Evolutionary conservation across 495 filamentous ascomycete species (phyloP).

Genomic region (Aspergillus ellipticus): DNA sequence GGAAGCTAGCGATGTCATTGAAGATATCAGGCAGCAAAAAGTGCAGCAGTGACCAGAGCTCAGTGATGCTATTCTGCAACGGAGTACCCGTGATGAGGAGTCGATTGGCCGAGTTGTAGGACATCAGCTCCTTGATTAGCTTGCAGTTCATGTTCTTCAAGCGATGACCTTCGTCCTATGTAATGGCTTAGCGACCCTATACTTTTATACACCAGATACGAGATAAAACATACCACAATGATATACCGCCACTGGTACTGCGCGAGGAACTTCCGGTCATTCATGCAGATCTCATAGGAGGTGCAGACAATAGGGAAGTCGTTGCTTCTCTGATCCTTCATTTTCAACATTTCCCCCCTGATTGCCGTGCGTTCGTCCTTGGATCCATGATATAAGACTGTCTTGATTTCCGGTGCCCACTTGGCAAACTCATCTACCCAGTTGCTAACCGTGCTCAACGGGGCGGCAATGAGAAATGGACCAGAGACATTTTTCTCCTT

Average conservation of each 20-base stretch:
- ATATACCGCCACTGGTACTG: slow-evolving; percentile 94
- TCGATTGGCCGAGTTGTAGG: slow-evolving; percentile 83
- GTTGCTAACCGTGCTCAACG: slow-evolving; percentile 87
- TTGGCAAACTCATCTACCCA: slow-evolving; percentile 94
- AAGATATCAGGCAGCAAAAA: slow-evolving; percentile 93
- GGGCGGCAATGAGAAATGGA: slow-evolving; percentile 85
- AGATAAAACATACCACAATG: slow-evolving; percentile 65
- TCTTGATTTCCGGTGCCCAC: slow-evolving; percentile 84
- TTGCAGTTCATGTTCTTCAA: slow-evolving; percentile 96
- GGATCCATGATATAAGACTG: slow-evolving; percentile 83
- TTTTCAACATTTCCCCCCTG: slow-evolving; percentile 55
- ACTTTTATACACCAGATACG: not conserved
- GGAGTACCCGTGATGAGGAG: slow-evolving; percentile 94
- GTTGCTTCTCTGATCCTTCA: slow-evolving; percentile 55
- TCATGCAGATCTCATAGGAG: slow-evolving; percentile 92
- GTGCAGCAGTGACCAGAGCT: slow-evolving; percentile 92
- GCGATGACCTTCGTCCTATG: slow-evolving; percentile 87
- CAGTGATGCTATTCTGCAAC: slow-evolving; percentile 90
- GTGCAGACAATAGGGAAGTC: slow-evolving; percentile 91
- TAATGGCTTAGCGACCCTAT: slow-evolving; percentile 9
- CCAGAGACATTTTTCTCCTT: slow-evolving; percentile 83
- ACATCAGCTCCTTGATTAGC: slow-evolving; percentile 80
- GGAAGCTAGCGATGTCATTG: slow-evolving; percentile 81
- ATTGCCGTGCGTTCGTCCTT: slow-evolving; percentile 71
- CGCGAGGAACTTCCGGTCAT: slow-evolving; percentile 73